Percentiles rank a stretch among this genome's conserved stretches.
phyloP scores from a whole-genome alignment of 2,329 filamentous ascomycete genomes.

The Ceratocystis lukuohia region DNA sequence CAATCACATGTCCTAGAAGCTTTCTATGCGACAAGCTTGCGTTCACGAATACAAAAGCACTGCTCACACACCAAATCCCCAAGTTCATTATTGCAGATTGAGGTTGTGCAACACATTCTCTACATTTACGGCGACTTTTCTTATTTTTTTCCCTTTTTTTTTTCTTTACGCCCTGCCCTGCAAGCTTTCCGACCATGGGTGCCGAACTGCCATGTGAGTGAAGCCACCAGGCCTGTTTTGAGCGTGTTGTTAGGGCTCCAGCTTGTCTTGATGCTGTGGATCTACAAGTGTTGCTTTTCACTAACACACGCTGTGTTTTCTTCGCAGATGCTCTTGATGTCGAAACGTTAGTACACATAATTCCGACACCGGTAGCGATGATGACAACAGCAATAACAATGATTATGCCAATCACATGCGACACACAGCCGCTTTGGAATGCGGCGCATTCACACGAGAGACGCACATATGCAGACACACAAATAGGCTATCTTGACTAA shows the following conservation, averaged over 20 bases:
- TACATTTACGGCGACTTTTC: background rate
- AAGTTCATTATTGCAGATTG: background rate
- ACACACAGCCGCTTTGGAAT: background rate
- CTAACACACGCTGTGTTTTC: constrained; percentile 2
- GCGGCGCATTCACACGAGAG: background rate
- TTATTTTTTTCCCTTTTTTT: background rate
- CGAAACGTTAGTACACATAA: constrained; percentile 54
- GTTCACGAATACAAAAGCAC: background rate
- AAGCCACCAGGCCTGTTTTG: background rate
- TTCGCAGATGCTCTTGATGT: constrained; percentile 83
- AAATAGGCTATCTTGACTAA: background rate
- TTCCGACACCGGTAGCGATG: constrained; percentile 13
- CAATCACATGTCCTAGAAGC: background rate
- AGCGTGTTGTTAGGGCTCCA: background rate
- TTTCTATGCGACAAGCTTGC: background rate
- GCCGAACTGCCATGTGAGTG: constrained; percentile 37
- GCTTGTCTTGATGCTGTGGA: background rate
- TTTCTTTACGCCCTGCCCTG: background rate
- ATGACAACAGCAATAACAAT: background rate
- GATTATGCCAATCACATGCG: background rate
- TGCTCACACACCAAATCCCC: background rate
- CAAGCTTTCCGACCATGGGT: constrained; percentile 29
- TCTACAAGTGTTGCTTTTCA: background rate
- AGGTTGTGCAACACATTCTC: background rate
- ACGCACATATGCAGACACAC: background rate